A percentile compares a stretch with the other conserved stretches of the same genome.
phyloP scores from a whole-genome alignment of 2,329 filamentous ascomycete genomes.

The Aspergillus calidoustus region DNA sequence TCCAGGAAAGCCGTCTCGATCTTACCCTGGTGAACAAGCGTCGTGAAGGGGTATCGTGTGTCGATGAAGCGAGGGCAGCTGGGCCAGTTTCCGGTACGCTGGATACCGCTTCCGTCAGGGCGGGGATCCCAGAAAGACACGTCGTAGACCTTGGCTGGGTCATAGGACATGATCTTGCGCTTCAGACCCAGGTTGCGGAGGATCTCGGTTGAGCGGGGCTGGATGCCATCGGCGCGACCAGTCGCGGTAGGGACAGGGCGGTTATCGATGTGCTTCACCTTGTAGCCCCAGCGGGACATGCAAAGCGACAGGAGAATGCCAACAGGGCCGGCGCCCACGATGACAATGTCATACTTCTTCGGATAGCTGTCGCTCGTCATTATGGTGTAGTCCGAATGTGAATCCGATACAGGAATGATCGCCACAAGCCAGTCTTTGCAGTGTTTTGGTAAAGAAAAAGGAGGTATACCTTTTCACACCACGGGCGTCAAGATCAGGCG shows the following conservation, averaged over 20 bases:
- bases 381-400: slow-evolving; percentile 7
- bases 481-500: neutral
- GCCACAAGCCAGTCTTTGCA: slow-evolving; percentile 4
- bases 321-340: slow-evolving; percentile 86
- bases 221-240: slow-evolving; percentile 88
- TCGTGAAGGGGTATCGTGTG: slow-evolving; percentile 67
- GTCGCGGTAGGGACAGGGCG: slow-evolving; percentile 81
- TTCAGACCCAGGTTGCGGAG: slow-evolving; percentile 90
- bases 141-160: slow-evolving; percentile 82
- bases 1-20: slow-evolving; percentile 67
- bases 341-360: slow-evolving; percentile 71
- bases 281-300: slow-evolving; percentile 90
- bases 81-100: slow-evolving; percentile 72
- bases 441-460: neutral
- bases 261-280: slow-evolving; percentile 94
- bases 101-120: slow-evolving; percentile 57
- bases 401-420: neutral
- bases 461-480: slow-evolving; percentile 6
- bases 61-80: slow-evolving; percentile 84
- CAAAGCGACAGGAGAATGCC: slow-evolving; percentile 87
- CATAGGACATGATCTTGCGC: slow-evolving; percentile 81
- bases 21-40: slow-evolving; percentile 65
- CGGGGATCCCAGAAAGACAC: slow-evolving; percentile 69
- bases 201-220: slow-evolving; percentile 85
- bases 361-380: slow-evolving; percentile 25